Evolutionary conservation across 768 basidiomycete species (phyloP), one percentile per base, ranked within the genome.

Genomic region (Chalciporus sphaerocephalus): DNA sequence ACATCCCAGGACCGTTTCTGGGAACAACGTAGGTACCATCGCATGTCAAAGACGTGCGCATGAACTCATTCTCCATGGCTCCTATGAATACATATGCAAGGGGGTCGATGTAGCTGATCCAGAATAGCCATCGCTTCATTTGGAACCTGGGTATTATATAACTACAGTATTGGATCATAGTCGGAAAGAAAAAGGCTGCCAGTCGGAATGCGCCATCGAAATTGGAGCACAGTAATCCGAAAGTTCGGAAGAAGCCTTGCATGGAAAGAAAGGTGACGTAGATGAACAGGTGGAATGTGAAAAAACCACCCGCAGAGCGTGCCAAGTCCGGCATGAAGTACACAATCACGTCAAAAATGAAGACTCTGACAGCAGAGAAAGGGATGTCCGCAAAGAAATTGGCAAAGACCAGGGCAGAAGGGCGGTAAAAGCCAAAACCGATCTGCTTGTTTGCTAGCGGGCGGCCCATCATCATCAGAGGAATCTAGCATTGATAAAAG

Each of bases 61-160:
- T 78, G 65, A 92, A 92, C 62, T 95, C 92, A 61, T 93, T 93
- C 65, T 86, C 81, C 82, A 93, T 86, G 32, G 76, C 70, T 2
- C 79, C 81, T 53, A 85, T 79, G 75, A 87, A 92, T 0, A 79
- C 83, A 22, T 88, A 92, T 1, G 78, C 66, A 41, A 92, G 65
- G 0, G 92, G 92, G 56, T 93, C 84, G 48, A 91, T 59, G 63
- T 92, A 92, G 69, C 77, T 87, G 24, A 90, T 83, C 89, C 90
- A 92, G 70, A 88, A 89, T 9, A 92, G 60, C 85, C 85, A 90
- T 34, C 81, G 70, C 60, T 88, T 85, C 85, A 88, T 87, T 49
- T 75, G 69, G 51, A 72, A 71, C 7, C 78, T 75, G 0, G 83
- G 83, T 48, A 87, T 78, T 42, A 81, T 75, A 58, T 85, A 85